Conservation (phyloP, 192 early-diverging fungal genomes). For the Phycomyces blakesleeanus region DNA sequence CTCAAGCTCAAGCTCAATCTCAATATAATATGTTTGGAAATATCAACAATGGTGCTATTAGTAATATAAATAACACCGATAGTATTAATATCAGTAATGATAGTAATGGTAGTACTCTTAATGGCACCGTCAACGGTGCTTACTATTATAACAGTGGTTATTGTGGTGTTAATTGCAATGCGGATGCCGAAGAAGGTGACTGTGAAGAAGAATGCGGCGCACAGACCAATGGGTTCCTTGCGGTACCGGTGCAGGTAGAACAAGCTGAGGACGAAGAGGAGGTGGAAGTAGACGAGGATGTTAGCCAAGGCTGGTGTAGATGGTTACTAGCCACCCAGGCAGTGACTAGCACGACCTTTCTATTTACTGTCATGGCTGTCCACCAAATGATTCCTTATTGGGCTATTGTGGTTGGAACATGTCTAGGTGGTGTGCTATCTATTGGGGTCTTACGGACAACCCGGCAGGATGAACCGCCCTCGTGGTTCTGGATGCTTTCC, state of each 20-base stretch:
- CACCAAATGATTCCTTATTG: conserved; percentile 7
- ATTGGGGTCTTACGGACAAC: conserved; percentile 24
- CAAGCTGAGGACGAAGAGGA: too few species aligned
- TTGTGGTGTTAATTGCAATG: too few species aligned
- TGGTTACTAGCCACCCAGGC: conserved; percentile 54
- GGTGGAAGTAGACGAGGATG: conserved; percentile 6
- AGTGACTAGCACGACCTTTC: conserved; percentile 50
- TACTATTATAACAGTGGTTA: too few species aligned
- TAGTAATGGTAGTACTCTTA: neutral
- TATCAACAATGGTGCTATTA: too few species aligned
- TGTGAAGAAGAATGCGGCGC: too few species aligned
- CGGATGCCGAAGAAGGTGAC: too few species aligned
- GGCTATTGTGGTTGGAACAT: conserved; percentile 22
- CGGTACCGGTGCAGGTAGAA: neutral
- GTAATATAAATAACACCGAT: too few species aligned
- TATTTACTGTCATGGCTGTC: conserved; percentile 29
- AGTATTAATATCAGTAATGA: too few species aligned
- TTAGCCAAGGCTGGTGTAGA: conserved; percentile 44
- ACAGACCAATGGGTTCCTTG: neutral
- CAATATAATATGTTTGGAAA: too few species aligned
- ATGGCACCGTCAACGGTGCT: neutral
- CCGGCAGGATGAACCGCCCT: conserved; percentile 35
- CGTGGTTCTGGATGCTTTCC: conserved; percentile 42
- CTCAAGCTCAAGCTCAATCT: too few species aligned
- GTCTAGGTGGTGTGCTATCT: conserved; percentile 29